These are phyloP conservation scores for Chlamydomonas sp. DNA, from an alignment of 139 green algal genomes.

Conservation along the genomic window DNA sequence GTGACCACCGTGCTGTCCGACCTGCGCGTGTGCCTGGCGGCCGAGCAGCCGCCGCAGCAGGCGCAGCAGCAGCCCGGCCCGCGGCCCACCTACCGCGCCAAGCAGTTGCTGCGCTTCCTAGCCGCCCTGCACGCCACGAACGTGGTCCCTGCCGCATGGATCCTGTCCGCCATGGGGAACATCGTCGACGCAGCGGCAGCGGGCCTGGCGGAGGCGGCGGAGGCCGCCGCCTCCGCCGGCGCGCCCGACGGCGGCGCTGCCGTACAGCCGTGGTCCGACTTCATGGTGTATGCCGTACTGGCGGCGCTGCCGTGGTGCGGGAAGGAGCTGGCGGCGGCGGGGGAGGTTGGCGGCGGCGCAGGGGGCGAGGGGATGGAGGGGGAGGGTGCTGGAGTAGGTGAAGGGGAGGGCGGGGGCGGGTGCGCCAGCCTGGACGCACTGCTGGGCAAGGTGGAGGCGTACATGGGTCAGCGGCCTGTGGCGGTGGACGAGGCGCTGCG, in stretches of 20 bases:
- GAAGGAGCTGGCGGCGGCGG: conserved; percentile 61
- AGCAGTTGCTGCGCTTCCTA: conserved; percentile 78
- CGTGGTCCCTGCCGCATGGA: conserved; percentile 60
- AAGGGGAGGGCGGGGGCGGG: conserved; percentile 12
- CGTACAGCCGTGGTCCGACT: conserved; percentile 85
- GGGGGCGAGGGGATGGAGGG: not conserved
- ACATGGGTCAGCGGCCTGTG: conserved; percentile 66
- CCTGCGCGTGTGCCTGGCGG: conserved; percentile 30
- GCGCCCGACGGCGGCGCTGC: conserved; percentile 40
- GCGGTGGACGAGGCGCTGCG: conserved; percentile 49
- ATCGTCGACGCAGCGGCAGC: conserved; percentile 57
- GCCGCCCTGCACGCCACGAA: conserved; percentile 60
- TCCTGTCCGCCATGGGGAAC: conserved; percentile 55
- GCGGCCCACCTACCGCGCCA: conserved; percentile 43
- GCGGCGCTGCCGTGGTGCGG: conserved; percentile 78
- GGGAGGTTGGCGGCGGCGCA: not conserved
- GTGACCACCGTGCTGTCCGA: conserved; percentile 31
- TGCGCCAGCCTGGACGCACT: conserved; percentile 2
- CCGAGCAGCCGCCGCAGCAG: not conserved
- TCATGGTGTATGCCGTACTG: conserved; percentile 71
- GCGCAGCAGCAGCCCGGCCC: not conserved
- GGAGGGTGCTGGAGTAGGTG: not conserved
- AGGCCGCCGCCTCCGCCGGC: not conserved
- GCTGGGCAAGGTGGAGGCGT: conserved; percentile 53
- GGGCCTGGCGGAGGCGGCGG: not conserved